phyloP scores from a whole-genome alignment of 176 grass and related monocot genomes.

The Themeda triandra region DNA sequence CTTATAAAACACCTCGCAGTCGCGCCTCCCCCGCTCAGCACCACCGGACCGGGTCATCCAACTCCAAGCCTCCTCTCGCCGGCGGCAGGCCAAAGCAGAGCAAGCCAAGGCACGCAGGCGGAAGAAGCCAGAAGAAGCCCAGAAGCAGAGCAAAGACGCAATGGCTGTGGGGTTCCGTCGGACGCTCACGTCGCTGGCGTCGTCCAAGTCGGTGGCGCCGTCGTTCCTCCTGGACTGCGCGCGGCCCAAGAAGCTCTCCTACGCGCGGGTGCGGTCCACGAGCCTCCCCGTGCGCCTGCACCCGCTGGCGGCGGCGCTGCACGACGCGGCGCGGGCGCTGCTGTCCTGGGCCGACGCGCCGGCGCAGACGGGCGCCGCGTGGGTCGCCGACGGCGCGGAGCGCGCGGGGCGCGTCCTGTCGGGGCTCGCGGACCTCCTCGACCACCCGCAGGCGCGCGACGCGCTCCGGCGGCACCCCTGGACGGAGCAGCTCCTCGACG shows the following conservation, averaged over 20 bases:
- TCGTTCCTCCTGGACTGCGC: conserved; percentile 49
- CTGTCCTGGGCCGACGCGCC: conserved; percentile 32
- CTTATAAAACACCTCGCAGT: conserved; percentile 39
- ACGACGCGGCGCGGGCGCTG: conserved; percentile 40
- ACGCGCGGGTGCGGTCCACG: conserved; percentile 42
- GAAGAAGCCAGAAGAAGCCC: too few species aligned
- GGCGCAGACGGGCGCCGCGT: conserved; percentile 7
- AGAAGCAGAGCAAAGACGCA: not conserved
- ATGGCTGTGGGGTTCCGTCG: conserved; percentile 58
- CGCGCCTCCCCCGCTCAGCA: not conserved
- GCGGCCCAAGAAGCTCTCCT: conserved; percentile 52
- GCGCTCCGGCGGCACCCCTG: conserved; percentile 30
- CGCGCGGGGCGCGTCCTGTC: conserved; percentile 6
- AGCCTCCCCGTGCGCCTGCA: conserved; percentile 61
- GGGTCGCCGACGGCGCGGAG: conserved; percentile 36
- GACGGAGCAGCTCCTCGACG: too few species aligned
- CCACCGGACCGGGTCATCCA: not conserved
- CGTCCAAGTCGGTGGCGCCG: conserved; percentile 27
- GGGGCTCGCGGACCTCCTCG: conserved; percentile 35
- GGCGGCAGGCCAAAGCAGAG: not conserved
- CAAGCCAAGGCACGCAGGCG: not conserved
- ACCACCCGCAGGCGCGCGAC: conserved; percentile 58
- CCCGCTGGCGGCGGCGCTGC: conserved; percentile 48
- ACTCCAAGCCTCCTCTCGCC: not conserved
- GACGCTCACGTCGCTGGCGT: conserved; percentile 39